phyloP scores from a whole-genome alignment of 805 yeast genomes.

The Candida ipomoeae region DNA sequence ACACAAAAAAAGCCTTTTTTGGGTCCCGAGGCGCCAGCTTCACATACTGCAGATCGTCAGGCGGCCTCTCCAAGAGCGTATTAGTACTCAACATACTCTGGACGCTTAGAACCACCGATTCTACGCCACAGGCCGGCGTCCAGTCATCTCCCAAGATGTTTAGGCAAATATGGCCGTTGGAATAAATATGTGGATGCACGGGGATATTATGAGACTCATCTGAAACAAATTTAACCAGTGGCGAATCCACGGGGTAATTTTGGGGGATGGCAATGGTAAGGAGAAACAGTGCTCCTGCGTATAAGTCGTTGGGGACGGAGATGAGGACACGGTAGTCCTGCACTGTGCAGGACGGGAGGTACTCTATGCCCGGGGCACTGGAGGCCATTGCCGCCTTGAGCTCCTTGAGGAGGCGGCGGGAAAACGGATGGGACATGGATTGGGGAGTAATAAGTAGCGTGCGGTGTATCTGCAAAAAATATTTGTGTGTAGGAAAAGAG shows the following conservation, averaged over 20 bases:
- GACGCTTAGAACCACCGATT: conserved; percentile 49
- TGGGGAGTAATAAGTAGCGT: too few species aligned
- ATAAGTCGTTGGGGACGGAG: conserved; percentile 10
- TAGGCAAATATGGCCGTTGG: conserved; percentile 76
- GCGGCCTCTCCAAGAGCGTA: conserved; percentile 46
- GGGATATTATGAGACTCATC: conserved; percentile 41
- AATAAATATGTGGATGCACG: conserved; percentile 68
- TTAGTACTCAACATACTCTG: conserved; percentile 64
- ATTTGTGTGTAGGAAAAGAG: not conserved
- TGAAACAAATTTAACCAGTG: conserved; percentile 13
- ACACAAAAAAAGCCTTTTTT: conserved; percentile 42
- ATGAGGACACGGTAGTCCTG: conserved; percentile 8
- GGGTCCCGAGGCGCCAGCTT: conserved; percentile 57
- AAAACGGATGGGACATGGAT: conserved; percentile 15
- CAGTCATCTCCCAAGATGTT: conserved; percentile 62
- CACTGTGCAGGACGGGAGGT: conserved; percentile 11
- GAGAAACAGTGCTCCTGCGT: conserved; percentile 8
- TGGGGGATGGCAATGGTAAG: conserved; percentile 9
- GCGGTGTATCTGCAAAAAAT: not conserved
- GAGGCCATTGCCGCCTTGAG: conserved; percentile 6
- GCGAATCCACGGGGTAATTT: conserved; percentile 17
- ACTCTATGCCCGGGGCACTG: conserved; percentile 8
- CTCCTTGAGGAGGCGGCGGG: conserved; percentile 16
- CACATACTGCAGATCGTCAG: conserved; percentile 50
- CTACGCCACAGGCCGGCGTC: conserved; percentile 59